Conservation (phyloP, 2,329 filamentous ascomycete genomes). For the Phyllosticta paracitricarpa region DNA sequence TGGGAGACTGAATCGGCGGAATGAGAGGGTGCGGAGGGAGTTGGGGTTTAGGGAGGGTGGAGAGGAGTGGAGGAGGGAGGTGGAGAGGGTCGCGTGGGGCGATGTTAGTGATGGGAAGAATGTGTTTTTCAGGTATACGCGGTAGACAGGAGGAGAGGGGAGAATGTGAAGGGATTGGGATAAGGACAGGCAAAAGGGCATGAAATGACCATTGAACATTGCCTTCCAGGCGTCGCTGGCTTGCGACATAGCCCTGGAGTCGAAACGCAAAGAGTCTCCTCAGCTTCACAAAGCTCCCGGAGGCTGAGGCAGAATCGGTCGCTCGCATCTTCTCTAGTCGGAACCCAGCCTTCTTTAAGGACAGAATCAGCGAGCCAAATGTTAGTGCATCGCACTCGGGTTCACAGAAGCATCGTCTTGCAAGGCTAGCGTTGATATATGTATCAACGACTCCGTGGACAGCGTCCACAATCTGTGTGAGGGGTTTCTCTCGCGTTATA, state of each 20-base stretch:
- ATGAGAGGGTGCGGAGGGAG: constrained; percentile 16
- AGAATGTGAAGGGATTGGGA: not conserved
- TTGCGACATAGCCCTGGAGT: not conserved
- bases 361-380: not conserved
- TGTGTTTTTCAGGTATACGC: constrained; percentile 24
- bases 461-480: not conserved
- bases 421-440: not conserved
- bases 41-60: constrained; percentile 19
- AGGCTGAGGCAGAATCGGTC: not conserved
- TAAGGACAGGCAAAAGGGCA: no score
- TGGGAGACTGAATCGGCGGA: constrained; percentile 19
- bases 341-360: not conserved
- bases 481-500: not conserved
- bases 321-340: not conserved
- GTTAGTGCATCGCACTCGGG: not conserved
- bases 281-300: not conserved
- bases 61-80: constrained; percentile 16
- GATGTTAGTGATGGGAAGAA: constrained; percentile 23
- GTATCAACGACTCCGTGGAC: not conserved
- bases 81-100: constrained; percentile 21
- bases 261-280: no score
- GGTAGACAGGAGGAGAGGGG: constrained; percentile 4
- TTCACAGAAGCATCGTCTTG: not conserved
- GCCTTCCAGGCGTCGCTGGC: not conserved
- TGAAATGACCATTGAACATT: not conserved